These are phyloP conservation scores for Coniochaeta sp. DNA, from an alignment of 2,329 filamentous ascomycete genomes.

Conservation along the genomic window DNA sequence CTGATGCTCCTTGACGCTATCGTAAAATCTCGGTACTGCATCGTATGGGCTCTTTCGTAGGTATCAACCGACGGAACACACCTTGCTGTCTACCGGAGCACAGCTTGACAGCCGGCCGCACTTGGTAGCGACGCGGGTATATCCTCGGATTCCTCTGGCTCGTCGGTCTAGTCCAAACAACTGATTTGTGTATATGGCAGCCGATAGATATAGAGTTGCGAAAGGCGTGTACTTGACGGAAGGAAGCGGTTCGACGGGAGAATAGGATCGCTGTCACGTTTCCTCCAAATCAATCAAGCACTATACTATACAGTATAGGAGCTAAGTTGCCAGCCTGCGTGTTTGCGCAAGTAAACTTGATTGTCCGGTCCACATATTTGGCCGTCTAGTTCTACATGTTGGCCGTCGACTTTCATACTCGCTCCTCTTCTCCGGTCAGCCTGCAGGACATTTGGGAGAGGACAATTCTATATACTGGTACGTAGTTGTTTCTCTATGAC, in stretches of 20 bases:
- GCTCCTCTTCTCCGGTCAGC: not conserved
- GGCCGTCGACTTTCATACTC: too few relatives aligned
- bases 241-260: not conserved
- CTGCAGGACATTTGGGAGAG: too few relatives aligned
- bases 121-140: not conserved
- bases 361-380: not conserved
- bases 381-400: not conserved
- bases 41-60: too few relatives aligned
- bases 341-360: not conserved
- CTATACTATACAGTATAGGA: not conserved
- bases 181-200: not conserved
- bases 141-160: too few relatives aligned
- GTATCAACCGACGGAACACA: not conserved
- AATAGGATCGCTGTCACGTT: not conserved
- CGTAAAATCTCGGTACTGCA: not conserved
- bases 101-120: not conserved
- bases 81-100: not conserved
- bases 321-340: not conserved
- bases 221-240: not conserved
- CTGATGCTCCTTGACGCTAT: not conserved
- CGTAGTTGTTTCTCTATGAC: not conserved
- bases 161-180: too few relatives aligned
- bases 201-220: not conserved
- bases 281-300: not conserved
- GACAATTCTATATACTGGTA: too few relatives aligned